Percentiles rank a stretch among this genome's conserved stretches.
phyloP scores from a whole-genome alignment of 352 stramenopile species.

The Discostella stelligera region DNA sequence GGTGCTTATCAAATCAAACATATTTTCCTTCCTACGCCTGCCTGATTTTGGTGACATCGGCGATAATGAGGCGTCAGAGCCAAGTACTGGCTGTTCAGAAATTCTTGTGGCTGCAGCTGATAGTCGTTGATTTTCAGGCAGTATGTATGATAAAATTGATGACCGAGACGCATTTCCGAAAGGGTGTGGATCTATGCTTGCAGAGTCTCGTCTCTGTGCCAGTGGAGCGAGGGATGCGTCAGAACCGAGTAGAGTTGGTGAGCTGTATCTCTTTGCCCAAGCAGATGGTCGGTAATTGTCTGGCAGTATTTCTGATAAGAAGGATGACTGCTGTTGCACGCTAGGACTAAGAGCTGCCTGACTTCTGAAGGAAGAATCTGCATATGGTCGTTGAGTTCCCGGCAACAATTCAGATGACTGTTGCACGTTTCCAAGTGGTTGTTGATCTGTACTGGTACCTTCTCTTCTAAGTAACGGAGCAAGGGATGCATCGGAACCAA shows the following conservation, averaged over 20 bases:
- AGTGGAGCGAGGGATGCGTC: conserved; percentile 1
- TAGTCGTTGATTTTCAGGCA: conserved; percentile 6
- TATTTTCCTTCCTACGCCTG: background rate
- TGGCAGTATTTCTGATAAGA: conserved; percentile 10
- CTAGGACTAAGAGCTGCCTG: background rate
- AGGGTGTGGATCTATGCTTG: background rate
- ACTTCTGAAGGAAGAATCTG: background rate
- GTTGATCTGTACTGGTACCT: background rate
- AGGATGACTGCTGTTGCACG: conserved; percentile 4
- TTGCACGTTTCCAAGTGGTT: background rate
- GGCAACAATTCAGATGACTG: conserved; percentile 3
- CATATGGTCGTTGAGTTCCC: background rate
- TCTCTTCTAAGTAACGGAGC: background rate
- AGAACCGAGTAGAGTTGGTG: background rate
- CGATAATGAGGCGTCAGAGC: conserved; percentile 13
- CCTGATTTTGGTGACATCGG: background rate
- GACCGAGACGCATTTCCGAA: conserved; percentile 1
- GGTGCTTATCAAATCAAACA: background rate
- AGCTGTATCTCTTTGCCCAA: background rate
- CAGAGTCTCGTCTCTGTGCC: background rate
- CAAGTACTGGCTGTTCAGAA: conserved; percentile 1
- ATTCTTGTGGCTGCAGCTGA: conserved; percentile 3
- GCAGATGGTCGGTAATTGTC: background rate
- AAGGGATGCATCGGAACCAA: conserved; percentile 7
- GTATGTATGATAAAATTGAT: background rate